Evolutionary conservation across 2,329 filamentous ascomycete genomes (phyloP), one percentile per base, ranked within the genome.

Genomic region (Cordyceps cateniannulata): DNA sequence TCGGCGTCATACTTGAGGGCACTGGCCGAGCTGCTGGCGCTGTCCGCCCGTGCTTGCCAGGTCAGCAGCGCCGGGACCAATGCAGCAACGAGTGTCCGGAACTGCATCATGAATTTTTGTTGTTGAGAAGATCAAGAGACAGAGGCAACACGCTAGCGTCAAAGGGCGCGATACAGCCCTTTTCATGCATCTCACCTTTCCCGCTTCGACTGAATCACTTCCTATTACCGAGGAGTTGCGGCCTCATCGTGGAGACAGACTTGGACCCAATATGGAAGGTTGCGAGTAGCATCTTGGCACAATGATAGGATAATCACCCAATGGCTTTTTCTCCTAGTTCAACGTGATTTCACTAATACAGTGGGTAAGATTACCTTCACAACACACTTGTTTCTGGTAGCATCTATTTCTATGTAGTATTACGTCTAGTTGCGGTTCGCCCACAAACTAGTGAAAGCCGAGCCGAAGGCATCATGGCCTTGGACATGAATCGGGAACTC

Each of bases 11-110:
- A 59, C n/a, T 38, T 7, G 25, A 59, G 56, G 3, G 47, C 44
- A 25, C 66, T 58, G 40, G 42, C 24, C 8, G 16, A 7, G 9
- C 18, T 42, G 18, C 29, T 24, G 16, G 47, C 24, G n/a, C 67
- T 57, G 18, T 16, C 25, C 18, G 18, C 16, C 6, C 24, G 20
- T 38, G 38, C 48, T 38, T 51, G 35, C 35, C 56, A 59, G 35
- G 27, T 18, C 22, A 59, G 20, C 5, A 42, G n/a, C 7, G 35
- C 45, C 10, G 55, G 47, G 1, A 45, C 48, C 12, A 59, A 16
- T 18, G 27, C 56, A 10, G 56, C 35, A 2, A 59, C 10, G 14
- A 59, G 47, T 9, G n/a, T 24, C 3, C 20, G 12, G 14, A 59
- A 42, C 14, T 45, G 47, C 56, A 59, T 59, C 25, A n/a, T 45